Base-by-base conservation (phyloP, 1,139 yeast species). In the Zygosaccharomyces sapae region DNA sequence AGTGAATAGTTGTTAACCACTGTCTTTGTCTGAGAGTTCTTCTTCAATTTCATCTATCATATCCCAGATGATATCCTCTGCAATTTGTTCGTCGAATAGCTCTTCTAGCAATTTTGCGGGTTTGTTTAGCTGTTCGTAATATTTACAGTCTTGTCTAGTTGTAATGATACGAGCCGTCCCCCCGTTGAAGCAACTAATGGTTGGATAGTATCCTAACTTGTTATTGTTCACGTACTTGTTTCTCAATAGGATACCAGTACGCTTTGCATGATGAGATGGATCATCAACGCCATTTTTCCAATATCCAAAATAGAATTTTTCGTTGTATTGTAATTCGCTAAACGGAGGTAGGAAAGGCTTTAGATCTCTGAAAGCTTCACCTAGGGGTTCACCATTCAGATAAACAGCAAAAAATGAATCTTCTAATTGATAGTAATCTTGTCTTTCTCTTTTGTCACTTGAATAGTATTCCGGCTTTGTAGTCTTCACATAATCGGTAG, bases 151-250 rank as follows among this genome's bases (percentile, higher is more conserved):
- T 1, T 52, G 38, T 16, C 41, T 39, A 5, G 49, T 43, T 0
- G 63, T 55, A 6, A 63, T 44, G 22, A 65, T 47, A 24, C 53
- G 51, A 5, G 87, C 96, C 10, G 77, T 71, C 0, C 97, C 98
- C 8, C 86, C 86, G 54, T 80, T 80, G 62, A 81, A 92, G 31
- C 86, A 86, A 47, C 96, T 86, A 30, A 88, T 73, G 70, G 90
- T 87, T 1, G 98, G 98, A 66, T 81, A 92, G 64, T 94, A 92
- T 0, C 97, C 98, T 46, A 89, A 68, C 41, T 80, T 72, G 1
- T 95, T 96, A 62, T 92, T 97, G 63, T 92, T 53, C 67, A 76
- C 66, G 68, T 57, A 71, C 53, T 71, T 70, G 57, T 74, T 78
- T 33, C 69, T 70, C n/a, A 75, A 68, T 43, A 78, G 72, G 7